Evolutionary conservation across 768 basidiomycete genomes (phyloP), one percentile per base, ranked within the genome.

Genomic region (Asterophora parasitica): DNA sequence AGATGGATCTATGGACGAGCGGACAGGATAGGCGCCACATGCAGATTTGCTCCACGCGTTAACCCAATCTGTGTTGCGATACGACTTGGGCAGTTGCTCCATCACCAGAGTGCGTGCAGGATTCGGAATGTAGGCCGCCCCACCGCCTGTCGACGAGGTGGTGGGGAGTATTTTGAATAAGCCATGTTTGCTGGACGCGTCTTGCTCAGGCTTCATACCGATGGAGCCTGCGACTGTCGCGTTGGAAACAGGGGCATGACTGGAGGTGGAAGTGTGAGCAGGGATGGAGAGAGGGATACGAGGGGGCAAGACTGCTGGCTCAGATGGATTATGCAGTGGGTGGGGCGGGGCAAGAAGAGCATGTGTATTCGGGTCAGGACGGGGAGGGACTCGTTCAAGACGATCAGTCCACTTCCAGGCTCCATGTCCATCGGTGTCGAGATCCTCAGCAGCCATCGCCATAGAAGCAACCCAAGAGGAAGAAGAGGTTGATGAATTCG

Each of bases 31-130:
- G 13, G 64, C 58, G 0, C 61, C 65, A 40, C 67, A 71, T 4
- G 68, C 73, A 35, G 55, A 55, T 46, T 65, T 67, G 46, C 67
- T 65, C 77, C 80, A 81, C 15, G 52, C 57, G 33, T 65, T 65
- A 28, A 76, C 61, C 54, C 69, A 79, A 17, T 68, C 66, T 4
- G 53, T 55, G 4, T 64, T 70, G 37, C 78, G 74, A 53, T 71
- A 66, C 3, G 67, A 58, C 50, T 76, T 78, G 1, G 79, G 80
- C 4, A 83, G 62, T 44, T 74, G 72, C 52, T 81, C 78, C 63
- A 83, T 72, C 19, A 83, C 76, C 23, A 83, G 61, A 1, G 79
- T 78, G 11, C 76, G 68, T 2, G 72, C 64, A 4, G 74, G 74
- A 52, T 74, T 73, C 34, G 78, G 77, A 8, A 64, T 60, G 49